Evolutionary conservation across 2,329 filamentous ascomycete genomes (phyloP), one percentile per base, ranked within the genome.

Genomic region (Phaeophleospora eucalypticola): DNA sequence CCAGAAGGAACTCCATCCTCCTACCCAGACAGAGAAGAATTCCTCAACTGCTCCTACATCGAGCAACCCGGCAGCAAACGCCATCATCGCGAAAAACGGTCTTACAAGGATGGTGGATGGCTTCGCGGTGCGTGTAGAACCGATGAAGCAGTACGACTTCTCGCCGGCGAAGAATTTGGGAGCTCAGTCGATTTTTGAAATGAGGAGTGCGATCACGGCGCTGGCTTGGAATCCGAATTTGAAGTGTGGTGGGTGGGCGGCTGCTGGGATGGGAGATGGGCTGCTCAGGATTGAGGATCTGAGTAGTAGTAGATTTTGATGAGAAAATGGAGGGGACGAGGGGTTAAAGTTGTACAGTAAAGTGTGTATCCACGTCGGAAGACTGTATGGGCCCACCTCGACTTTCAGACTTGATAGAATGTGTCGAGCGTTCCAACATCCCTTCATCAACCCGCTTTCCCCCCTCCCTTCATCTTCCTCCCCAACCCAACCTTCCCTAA

Each of bases 201-300:
- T 71, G 52, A 61, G 68, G 45, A 69, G 68, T 9, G 68, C 68
- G 1, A 61, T 76, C 4, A 72, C 71, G 15, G 62, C 65, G 7
- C 56, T 77, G 36, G 65, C 68, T 12, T 78, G 75, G 75, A 78
- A 78, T 57, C 71, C 71, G n/a, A 78, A 77, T 57, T 21, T 71
- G 17, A 66, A 63, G 35, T 71, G 62, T 47, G 75, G 70, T 4
- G 72, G 71, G 0, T 78, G 75, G 75, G 74, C 74, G 4, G 71
- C 72, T 4, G 74, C 74, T 15, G 75, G 72, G 2, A 69, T 71
- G 62, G 73, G 66, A 2, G 68, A 68, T 60, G 75, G 75, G 8
- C 52, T 77, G 46, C 46, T 77, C 32, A 70, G 74, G 42, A 69
- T 77, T 0, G 74, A 77, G 57, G 74, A 78, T 60, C 46, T 78